Evolutionary conservation across 495 filamentous ascomycete genomes (phyloP), one percentile per base, ranked within the genome.

Genomic region (Neurospora sublineolata): DNA sequence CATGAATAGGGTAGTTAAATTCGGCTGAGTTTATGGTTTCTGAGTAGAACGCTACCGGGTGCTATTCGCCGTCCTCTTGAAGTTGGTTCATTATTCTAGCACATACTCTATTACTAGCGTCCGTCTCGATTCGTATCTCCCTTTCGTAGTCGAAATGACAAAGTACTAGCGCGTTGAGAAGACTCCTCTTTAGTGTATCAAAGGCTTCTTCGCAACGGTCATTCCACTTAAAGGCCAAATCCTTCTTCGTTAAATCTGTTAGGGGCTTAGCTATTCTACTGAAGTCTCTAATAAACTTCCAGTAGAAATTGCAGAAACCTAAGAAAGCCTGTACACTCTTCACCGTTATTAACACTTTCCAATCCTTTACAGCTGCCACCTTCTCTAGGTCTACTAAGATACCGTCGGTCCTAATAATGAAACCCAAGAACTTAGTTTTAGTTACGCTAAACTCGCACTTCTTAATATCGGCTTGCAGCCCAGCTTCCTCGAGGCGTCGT

Each of bases 361-460:
- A 73, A 1, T 73, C 14, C 37, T 60, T 20, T 1, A 70, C 44
- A 33, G 30, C 40, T 18, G 4, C 38, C 0, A 70, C 30, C 30
- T 72, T 72, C 16, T 27, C n/a, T 3, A 30, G 37, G 23, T 71
- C 20, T 0, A 67, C 18, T 3, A 5, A 11, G 37, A 75, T 42
- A 36, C 58, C 38, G 36, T 74, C n/a, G 4, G 41, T 75, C 0
- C 30, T 38, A 38, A 79, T 76, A 72, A 79, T 77, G 46, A 78
- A 73, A 0, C 76, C 74, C 1, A 80, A 67, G 58, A 69, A 80
- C 69, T 78, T 75, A 11, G 71, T 76, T 23, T 73, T 67, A 0
- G n/a, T 75, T 39, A 75, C 69, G 38, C 72, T 20, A 64, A 81
- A 80, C 38, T 80, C 71, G 70, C 71, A 76, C 67, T 80, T 80